These are phyloP conservation scores for Nepenthes mirabilis DNA, from an alignment of 148 eudicot species.

Conservation along the genomic window DNA sequence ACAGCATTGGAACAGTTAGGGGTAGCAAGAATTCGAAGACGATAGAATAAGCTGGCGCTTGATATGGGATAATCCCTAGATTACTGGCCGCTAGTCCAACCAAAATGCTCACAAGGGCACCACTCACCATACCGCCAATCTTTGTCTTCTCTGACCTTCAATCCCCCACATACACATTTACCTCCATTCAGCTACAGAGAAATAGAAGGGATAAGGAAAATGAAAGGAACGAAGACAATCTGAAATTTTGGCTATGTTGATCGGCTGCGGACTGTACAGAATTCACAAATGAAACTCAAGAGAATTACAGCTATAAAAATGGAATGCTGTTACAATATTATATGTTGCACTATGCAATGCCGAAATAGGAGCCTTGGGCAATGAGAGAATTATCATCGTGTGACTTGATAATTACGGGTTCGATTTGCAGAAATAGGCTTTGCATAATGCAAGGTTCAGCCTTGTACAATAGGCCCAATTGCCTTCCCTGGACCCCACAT, in stretches of 20 bases:
- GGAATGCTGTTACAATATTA: too few species aligned
- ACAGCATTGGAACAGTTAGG: slow-evolving; percentile 64
- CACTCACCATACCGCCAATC: slow-evolving; percentile 68
- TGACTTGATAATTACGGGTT: too few species aligned
- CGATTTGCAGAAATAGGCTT: too few species aligned
- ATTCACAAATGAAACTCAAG: too few species aligned
- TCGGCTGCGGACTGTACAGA: not conserved
- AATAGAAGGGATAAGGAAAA: not conserved
- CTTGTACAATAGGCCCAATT: too few species aligned
- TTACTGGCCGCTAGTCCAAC: slow-evolving; percentile 75
- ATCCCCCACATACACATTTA: slow-evolving; percentile 15
- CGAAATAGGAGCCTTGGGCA: too few species aligned
- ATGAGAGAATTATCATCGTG: too few species aligned
- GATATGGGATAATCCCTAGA: slow-evolving; percentile 51
- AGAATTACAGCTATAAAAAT: too few species aligned
- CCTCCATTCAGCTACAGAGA: slow-evolving; percentile 2
- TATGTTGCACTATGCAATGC: too few species aligned
- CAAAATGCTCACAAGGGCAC: slow-evolving; percentile 66
- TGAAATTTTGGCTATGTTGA: not conserved
- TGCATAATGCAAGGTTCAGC: too few species aligned
- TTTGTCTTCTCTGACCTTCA: slow-evolving; percentile 88
- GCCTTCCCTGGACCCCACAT: too few species aligned
- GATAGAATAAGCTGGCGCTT: slow-evolving; percentile 52
- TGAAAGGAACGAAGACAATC: not conserved
- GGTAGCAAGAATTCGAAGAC: slow-evolving; percentile 62